A percentile compares a stretch with the other conserved stretches of the same genome.
phyloP scores from a whole-genome alignment of 2,329 filamentous ascomycete species.

The Penicillium sp. region DNA sequence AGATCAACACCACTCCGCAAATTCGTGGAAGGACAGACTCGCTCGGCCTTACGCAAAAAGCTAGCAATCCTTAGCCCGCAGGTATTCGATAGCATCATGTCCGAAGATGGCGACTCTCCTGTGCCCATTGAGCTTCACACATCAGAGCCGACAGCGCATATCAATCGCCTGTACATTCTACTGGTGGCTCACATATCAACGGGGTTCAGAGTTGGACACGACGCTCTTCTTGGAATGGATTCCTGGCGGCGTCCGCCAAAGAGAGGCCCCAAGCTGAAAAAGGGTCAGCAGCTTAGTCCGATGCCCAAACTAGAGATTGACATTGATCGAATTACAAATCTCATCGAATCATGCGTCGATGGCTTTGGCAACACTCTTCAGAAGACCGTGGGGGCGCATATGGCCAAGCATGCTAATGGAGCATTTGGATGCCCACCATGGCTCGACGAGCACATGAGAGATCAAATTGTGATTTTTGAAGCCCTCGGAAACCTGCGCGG shows the following conservation, averaged over 20 bases:
- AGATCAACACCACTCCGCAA: constrained; percentile 20
- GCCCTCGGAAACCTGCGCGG: constrained; percentile 45
- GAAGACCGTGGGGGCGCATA: constrained; percentile 18
- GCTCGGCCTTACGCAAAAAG: constrained; percentile 17
- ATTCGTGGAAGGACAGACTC: constrained; percentile 25
- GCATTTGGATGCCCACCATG: constrained; percentile 35
- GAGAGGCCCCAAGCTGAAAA: too few species aligned
- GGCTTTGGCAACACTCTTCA: constrained; percentile 48
- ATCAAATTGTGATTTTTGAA: constrained; percentile 61
- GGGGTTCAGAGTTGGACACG: constrained; percentile 51
- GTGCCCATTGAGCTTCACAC: constrained; percentile 30
- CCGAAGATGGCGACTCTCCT: not conserved
- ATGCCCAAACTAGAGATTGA: too few species aligned
- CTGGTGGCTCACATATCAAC: constrained; percentile 53
- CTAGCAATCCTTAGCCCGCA: constrained; percentile 17
- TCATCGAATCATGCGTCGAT: constrained; percentile 44
- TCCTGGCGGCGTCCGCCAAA: too few species aligned
- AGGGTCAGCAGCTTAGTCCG: too few species aligned
- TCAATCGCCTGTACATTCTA: constrained; percentile 53
- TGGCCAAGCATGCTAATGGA: not conserved
- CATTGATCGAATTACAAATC: constrained; percentile 1
- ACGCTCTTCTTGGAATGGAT: constrained; percentile 50
- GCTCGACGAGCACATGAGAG: constrained; percentile 56
- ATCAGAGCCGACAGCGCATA: constrained; percentile 45
- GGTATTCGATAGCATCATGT: constrained; percentile 11